Evolutionary conservation across 2,329 filamentous ascomycete genomes (phyloP).

Genomic region (Claviceps quebecensis): DNA sequence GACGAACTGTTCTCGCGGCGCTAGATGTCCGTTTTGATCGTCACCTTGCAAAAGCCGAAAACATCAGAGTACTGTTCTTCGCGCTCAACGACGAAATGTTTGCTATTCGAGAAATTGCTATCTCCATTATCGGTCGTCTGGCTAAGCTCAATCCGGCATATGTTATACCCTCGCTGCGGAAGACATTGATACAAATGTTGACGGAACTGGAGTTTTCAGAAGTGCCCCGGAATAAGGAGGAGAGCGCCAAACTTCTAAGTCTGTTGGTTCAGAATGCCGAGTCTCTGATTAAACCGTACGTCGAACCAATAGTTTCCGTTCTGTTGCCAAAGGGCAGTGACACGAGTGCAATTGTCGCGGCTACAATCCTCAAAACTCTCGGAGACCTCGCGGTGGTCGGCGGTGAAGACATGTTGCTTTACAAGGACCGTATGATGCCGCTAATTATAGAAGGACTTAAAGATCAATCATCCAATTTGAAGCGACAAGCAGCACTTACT

Average conservation of each 20-base stretch:
- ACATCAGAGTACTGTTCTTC: constrained; percentile 88
- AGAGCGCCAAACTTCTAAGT: constrained; percentile 85
- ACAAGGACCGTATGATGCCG: constrained; percentile 86
- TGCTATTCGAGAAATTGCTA: constrained; percentile 81
- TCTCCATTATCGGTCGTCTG: constrained; percentile 88
- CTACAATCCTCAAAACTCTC: constrained; percentile 88
- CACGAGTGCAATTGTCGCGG: constrained; percentile 71
- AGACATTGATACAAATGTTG: constrained; percentile 87
- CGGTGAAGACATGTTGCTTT: constrained; percentile 82
- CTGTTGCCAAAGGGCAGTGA: constrained; percentile 89
- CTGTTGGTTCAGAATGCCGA: constrained; percentile 88
- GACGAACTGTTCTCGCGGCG: constrained; percentile 74
- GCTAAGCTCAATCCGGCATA: constrained; percentile 90
- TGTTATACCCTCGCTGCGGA: constrained; percentile 87
- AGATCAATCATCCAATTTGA: constrained; percentile 79
- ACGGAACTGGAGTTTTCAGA: constrained; percentile 96
- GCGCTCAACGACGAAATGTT: constrained; percentile 94
- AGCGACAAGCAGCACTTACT: constrained; percentile 80
- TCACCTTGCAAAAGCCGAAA: constrained; percentile 93
- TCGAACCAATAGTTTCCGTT: constrained; percentile 89
- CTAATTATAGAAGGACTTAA: constrained; percentile 89
- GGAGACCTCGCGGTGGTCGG: constrained; percentile 90
- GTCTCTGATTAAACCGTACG: constrained; percentile 86
- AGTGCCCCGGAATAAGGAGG: constrained; percentile 85
- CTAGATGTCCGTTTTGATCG: constrained; percentile 90